Conservation (phyloP, 2,329 filamentous ascomycete genomes). For the Sordariomycetes sp. region DNA sequence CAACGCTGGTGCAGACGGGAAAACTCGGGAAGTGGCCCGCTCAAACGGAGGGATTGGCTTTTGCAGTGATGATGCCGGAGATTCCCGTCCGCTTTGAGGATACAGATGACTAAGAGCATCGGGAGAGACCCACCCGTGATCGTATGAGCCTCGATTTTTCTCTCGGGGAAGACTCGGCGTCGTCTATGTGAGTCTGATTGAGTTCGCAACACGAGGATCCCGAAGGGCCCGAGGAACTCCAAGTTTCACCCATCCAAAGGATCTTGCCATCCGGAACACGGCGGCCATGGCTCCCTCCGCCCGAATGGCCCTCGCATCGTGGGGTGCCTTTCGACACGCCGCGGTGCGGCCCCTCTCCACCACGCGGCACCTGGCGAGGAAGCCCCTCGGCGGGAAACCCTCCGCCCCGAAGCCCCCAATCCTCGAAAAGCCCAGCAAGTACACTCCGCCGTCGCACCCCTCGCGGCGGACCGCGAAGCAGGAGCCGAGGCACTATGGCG, state of each 20-base stretch:
- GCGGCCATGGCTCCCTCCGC: neutral
- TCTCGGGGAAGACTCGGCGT: neutral
- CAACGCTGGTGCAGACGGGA: neutral
- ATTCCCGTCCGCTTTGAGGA: neutral
- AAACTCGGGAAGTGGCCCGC: neutral
- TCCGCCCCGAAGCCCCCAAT: conserved; percentile 46
- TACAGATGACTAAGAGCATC: neutral
- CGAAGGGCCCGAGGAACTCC: neutral
- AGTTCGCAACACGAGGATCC: neutral
- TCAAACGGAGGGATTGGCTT: neutral
- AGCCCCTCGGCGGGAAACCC: conserved; percentile 1
- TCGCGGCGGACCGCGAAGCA: conserved; percentile 48
- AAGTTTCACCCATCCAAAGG: neutral
- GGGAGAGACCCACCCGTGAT: neutral
- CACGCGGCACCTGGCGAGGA: neutral
- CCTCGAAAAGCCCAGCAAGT: conserved; percentile 79
- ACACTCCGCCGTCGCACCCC: conserved; percentile 86
- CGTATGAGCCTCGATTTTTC: neutral
- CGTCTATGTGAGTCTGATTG: too few relatives aligned
- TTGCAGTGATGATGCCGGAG: neutral
- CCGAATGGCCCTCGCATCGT: neutral
- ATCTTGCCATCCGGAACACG: neutral
- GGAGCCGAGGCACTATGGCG: conserved; percentile 62
- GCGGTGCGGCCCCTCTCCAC: neutral
- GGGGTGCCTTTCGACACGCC: neutral